Percentiles rank a stretch among this genome's conserved stretches.
Conservation (phyloP, 2,329 filamentous ascomycete genomes). For the Fonsecaea pedrosoi region DNA sequence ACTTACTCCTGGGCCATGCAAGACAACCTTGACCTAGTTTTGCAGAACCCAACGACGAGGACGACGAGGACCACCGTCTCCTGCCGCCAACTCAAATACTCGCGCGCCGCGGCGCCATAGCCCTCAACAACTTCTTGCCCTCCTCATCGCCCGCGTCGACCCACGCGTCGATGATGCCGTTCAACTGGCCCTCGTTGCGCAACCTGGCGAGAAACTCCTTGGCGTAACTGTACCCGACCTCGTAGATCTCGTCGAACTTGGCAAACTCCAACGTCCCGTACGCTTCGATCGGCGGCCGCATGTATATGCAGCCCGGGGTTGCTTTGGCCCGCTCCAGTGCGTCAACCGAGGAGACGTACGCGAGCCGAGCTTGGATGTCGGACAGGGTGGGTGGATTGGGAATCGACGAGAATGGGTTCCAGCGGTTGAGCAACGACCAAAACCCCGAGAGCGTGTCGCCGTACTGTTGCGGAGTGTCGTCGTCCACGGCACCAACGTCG, state of each 20-base stretch:
- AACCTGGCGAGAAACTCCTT: slow-evolving; percentile 78
- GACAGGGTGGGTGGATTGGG: slow-evolving; percentile 94
- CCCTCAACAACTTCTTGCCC: slow-evolving; percentile 76
- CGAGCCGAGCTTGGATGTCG: slow-evolving; percentile 92
- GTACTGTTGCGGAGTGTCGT: slow-evolving; percentile 88
- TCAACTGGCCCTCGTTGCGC: slow-evolving; percentile 77
- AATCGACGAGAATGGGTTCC: slow-evolving; percentile 90
- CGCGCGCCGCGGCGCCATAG: slow-evolving; percentile 78
- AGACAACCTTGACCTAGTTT: no score
- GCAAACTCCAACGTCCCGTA: slow-evolving; percentile 96
- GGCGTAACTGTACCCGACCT: slow-evolving; percentile 85
- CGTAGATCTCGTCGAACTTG: slow-evolving; percentile 97
- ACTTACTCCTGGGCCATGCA: no score
- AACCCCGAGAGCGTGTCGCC: slow-evolving; percentile 93
- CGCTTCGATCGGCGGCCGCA: slow-evolving; percentile 90
- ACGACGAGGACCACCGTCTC: no score
- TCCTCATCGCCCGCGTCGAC: slow-evolving; percentile 68
- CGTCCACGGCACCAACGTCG: slow-evolving; percentile 90
- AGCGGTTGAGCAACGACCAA: slow-evolving; percentile 93
- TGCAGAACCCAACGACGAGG: no score
- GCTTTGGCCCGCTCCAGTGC: slow-evolving; percentile 92
- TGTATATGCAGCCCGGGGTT: slow-evolving; percentile 89
- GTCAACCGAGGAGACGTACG: slow-evolving; percentile 94
- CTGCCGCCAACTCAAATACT: slow-evolving; percentile 64
- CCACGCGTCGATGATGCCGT: slow-evolving; percentile 57